Percentiles rank a stretch among this genome's conserved stretches.
These are phyloP conservation scores for Mimosa pudica DNA, from an alignment of 306 rosid genomes.

Conservation along the genomic window DNA sequence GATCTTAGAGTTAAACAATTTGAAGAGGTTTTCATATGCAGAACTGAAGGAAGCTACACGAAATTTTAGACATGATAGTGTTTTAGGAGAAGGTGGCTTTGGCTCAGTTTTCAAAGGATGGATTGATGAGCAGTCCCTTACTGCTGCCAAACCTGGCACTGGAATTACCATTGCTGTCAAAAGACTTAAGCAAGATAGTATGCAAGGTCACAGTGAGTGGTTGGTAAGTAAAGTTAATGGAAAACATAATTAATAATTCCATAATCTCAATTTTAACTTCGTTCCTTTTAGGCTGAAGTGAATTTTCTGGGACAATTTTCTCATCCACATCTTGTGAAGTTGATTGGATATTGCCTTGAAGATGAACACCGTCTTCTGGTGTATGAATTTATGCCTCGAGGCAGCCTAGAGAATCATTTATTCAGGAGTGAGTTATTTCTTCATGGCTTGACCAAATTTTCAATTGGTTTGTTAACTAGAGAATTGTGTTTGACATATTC, in stretches of 20 bases:
- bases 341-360: conserved; percentile 68
- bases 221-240: conserved; percentile 41
- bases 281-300: conserved; percentile 50
- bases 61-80: conserved; percentile 59
- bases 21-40: conserved; percentile 49
- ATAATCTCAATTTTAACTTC: too few relatives aligned
- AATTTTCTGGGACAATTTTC: conserved; percentile 61
- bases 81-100: conserved; percentile 54
- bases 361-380: conserved; percentile 61
- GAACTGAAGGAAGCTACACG: conserved; percentile 63
- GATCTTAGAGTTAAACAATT: conserved; percentile 49
- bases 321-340: conserved; percentile 65
- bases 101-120: conserved; percentile 73
- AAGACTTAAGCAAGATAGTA: conserved; percentile 48
- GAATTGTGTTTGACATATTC: conserved; percentile 29
- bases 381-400: conserved; percentile 70
- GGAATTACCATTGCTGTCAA: conserved; percentile 60
- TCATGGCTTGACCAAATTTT: neutral
- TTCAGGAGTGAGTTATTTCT: conserved; percentile 57
- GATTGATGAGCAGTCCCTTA: conserved; percentile 55
- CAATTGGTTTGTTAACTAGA: conserved; percentile 21
- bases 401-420: conserved; percentile 79
- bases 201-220: conserved; percentile 54
- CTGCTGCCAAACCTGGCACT: conserved; percentile 55
- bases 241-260: too few relatives aligned